phyloP scores from a whole-genome alignment of 148 eudicot species.

The Fagopyrum tataricum region DNA sequence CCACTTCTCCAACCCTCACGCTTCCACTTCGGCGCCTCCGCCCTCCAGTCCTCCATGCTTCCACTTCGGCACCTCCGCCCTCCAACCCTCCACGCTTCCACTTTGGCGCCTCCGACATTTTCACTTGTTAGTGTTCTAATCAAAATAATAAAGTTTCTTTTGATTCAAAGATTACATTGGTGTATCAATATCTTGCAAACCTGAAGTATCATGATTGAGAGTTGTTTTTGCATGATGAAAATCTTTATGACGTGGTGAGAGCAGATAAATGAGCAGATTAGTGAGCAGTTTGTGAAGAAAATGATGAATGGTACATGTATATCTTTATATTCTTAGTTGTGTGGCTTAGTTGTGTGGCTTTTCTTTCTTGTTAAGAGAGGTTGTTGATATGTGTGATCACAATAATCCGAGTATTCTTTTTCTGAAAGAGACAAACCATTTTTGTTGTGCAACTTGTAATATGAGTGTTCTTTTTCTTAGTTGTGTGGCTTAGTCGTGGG shows the following conservation, averaged over 20 bases:
- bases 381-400: neutral
- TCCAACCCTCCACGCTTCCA: too few species aligned
- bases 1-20: too few species aligned
- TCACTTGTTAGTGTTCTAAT: neutral
- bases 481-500: too few species aligned
- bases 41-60: too few species aligned
- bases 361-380: neutral
- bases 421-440: neutral
- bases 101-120: too few species aligned
- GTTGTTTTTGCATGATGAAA: neutral
- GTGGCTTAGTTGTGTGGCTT: too few species aligned
- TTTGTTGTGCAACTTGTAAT: neutral
- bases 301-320: neutral
- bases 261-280: too few species aligned
- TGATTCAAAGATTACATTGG: neutral
- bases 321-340: conserved; percentile 8
- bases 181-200: neutral
- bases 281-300: neutral
- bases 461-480: too few species aligned
- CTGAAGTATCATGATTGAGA: neutral
- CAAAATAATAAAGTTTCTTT: neutral
- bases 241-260: neutral
- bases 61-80: too few species aligned
- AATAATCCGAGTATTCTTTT: neutral
- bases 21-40: too few species aligned